Base-by-base conservation (phyloP, 2,329 filamentous ascomycete species). In the Arthroderma sp. region DNA sequence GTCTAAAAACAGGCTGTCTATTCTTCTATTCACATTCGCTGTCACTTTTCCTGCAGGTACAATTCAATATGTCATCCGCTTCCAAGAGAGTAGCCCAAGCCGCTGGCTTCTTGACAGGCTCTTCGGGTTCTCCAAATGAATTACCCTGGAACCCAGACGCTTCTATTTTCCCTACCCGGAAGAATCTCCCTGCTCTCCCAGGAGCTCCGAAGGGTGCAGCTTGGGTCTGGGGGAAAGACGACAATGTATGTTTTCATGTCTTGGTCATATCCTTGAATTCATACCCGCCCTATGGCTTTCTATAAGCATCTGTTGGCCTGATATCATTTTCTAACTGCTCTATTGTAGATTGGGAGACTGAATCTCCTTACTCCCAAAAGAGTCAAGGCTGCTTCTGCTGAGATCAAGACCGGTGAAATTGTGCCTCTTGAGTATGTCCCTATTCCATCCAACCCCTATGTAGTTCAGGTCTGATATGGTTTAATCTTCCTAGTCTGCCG, bases 201-300 rank as follows among this genome's bases (percentile, higher is more conserved):
- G 70, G 69, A 31, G 73, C 73, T 1, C 75, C 74, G 0, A 62
- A 71, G 11, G 72, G 66, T 29, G 73, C 75, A 11, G 74, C 74
- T 11, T 79, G 75, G 75, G 70, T 77, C 28, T 78, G 75, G 75
- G 75, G 75, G 8, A 63, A 72, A 36, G 64, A 75, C 54, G 74
- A 77, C 51, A 61, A 67, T 50, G 67, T 74, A 51, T n/a, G 53
- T 50, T 11, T 28, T 7, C 38, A 37, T 22, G 29, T 42, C 29
- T 34, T 22, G 15, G 9, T 9, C n/a, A n/a, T 5, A 33, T 42
- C 10, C 11, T 10, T 31, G 27, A 7, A 31, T 36, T 28, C 6
- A 10, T 27, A 6, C 27, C 6, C 15, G 28, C 15, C 15, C 32
- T 34, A 15, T 3, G 22, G 6, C 15, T 22, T 43, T 22, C 15